Conservation (phyloP, 768 basidiomycete genomes). For the Fistulinella prunicolor region DNA sequence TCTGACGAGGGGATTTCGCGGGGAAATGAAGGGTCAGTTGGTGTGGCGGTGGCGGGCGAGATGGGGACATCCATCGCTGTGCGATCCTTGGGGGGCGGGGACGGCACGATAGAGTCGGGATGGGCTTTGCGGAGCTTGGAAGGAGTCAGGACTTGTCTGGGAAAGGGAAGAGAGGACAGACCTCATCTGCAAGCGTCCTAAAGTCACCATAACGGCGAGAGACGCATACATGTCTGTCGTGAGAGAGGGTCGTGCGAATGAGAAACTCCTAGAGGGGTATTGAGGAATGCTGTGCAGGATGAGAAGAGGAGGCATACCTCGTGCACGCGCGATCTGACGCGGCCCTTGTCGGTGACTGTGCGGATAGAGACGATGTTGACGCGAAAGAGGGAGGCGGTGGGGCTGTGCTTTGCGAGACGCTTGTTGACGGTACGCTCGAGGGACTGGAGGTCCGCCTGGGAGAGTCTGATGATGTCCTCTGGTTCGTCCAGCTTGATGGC, state of each 20-base stretch:
- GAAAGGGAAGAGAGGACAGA: conserved; percentile 29
- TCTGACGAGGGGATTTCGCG: conserved; percentile 6
- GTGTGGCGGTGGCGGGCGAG: neutral
- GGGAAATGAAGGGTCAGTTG: conserved; percentile 1
- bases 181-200: conserved; percentile 81
- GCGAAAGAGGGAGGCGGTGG: conserved; percentile 64
- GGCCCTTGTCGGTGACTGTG: conserved; percentile 77
- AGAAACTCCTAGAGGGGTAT: conserved; percentile 77
- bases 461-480: conserved; percentile 89
- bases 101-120: conserved; percentile 74
- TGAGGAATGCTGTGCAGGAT: neutral
- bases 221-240: conserved; percentile 77
- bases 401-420: conserved; percentile 47
- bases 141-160: conserved; percentile 9
- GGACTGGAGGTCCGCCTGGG: conserved; percentile 77
- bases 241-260: conserved; percentile 76
- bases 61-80: conserved; percentile 56
- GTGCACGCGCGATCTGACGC: conserved; percentile 80
- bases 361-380: conserved; percentile 91
- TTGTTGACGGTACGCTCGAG: conserved; percentile 71
- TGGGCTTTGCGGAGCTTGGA: conserved; percentile 80
- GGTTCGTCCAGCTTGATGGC: conserved; percentile 79
- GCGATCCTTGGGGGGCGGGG: conserved; percentile 88
- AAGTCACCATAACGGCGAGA: conserved; percentile 96
- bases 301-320: conserved; percentile 57